Percentiles rank a stretch among this genome's conserved stretches.
Conservation (phyloP, 495 filamentous ascomycete genomes). For the Xylaria bambusicola region DNA sequence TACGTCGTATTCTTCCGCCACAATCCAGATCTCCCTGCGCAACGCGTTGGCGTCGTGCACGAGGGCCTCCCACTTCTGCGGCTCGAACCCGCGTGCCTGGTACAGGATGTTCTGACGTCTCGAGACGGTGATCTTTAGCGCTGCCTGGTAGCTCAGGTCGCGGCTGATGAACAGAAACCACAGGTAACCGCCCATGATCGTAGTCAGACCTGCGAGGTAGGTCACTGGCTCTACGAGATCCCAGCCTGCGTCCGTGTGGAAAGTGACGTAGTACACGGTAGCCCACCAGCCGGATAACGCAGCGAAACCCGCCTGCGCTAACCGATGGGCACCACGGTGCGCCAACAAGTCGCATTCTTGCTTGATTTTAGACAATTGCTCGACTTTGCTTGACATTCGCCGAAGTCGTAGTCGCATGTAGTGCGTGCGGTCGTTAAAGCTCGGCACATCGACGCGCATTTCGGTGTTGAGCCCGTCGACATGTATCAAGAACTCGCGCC, state of each 20-base stretch:
- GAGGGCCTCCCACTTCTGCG: slow-evolving; percentile 72
- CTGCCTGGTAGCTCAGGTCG: slow-evolving; percentile 81
- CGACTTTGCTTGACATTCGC: slow-evolving; percentile 68
- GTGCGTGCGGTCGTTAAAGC: slow-evolving; percentile 85
- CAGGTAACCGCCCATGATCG: slow-evolving; percentile 84
- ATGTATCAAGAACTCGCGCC: slow-evolving; percentile 79
- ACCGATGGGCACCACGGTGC: slow-evolving; percentile 71
- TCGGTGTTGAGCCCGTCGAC: slow-evolving; percentile 72
- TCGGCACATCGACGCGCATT: slow-evolving; percentile 78
- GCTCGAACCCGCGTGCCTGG: slow-evolving; percentile 70
- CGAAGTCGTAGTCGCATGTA: slow-evolving; percentile 77
- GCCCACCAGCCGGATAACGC: slow-evolving; percentile 77
- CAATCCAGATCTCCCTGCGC: slow-evolving; percentile 74
- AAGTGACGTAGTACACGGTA: slow-evolving; percentile 74
- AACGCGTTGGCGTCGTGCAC: slow-evolving; percentile 82
- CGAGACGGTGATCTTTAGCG: slow-evolving; percentile 82
- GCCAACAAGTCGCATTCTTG: slow-evolving; percentile 78
- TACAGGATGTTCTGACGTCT: slow-evolving; percentile 78
- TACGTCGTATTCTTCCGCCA: slow-evolving; percentile 89
- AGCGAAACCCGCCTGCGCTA: slow-evolving; percentile 77
- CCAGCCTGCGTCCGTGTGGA: slow-evolving; percentile 81
- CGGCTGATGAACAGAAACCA: slow-evolving; percentile 95
- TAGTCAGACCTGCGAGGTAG: slow-evolving; percentile 79
- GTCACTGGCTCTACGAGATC: slow-evolving; percentile 91
- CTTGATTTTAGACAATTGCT: slow-evolving; percentile 70